Evolutionary conservation across 331 rosid genomes (phyloP), one percentile per base, ranked within the genome.

Genomic region (Arachis monticola): DNA sequence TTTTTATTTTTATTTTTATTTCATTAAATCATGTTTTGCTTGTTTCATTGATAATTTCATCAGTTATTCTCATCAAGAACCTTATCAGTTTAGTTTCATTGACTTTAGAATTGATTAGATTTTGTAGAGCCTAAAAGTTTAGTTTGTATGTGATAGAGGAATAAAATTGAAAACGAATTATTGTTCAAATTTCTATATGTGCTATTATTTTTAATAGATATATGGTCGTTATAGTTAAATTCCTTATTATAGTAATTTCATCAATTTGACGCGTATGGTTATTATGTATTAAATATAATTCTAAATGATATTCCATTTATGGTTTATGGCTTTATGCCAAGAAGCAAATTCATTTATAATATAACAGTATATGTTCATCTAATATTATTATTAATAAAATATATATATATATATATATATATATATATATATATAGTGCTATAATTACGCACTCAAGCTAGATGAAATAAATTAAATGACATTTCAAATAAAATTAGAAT

Each of bases 341-440:
- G 44, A 63, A 62, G 2, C 67, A 3, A 11, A n/a, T 58, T 14
- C 14, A 27, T 50, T 10, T 61, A 27, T 14, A 14, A 42, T 44
- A 5, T 55, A 0, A 42, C 58, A 30, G 61, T 12, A 22, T 40
- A 52, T 38, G 11, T 40, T 52, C 10, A 53, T 47, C 31, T 5
- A 41, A 22, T 72, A 40, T 58, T 66, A 40, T 62, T 50, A 66
- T 58, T 48, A 14, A 48, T 58, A 64, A 57, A 63, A 45, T 72
- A 50, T 11, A 11, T 50, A 17, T 0, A 17, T 17, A 17, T 17
- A 17, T 17, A 17, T 17, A 17, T 17, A 17, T 17, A 17, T 17
- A 17, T 17, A 17, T 17, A 17, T 17, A 17, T 8, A 11, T 38
- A 35, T 61, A 38, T 72, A 60, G 17, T 74, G 7, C 47, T 53